Evolutionary conservation across 225 moss, liverwort and hornwort species (phyloP).

Genomic region (Marchantia paleacea): DNA sequence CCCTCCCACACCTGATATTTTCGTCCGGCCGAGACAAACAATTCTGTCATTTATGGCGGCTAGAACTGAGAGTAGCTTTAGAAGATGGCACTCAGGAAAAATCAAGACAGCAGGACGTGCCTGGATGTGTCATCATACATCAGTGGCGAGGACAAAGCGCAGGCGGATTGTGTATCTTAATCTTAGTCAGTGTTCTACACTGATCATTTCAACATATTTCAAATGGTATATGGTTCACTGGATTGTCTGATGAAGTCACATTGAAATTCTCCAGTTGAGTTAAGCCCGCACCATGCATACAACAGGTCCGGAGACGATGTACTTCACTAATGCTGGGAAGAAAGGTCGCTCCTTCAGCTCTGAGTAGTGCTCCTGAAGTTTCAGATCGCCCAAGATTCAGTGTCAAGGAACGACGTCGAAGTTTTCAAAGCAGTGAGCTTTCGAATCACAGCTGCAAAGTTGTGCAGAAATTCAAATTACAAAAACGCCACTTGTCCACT

Average conservation of each 20-base stretch:
- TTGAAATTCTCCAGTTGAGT: too few relatives aligned
- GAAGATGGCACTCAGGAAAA: background rate
- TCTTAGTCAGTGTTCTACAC: background rate
- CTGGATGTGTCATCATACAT: background rate
- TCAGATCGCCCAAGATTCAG: background rate
- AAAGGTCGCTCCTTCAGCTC: conserved; percentile 87
- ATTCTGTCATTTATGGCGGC: background rate
- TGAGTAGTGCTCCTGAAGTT: conserved; percentile 66
- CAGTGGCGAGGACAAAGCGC: background rate
- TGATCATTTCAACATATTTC: background rate
- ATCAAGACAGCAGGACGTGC: background rate
- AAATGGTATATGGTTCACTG: background rate
- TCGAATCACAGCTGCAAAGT: too few relatives aligned
- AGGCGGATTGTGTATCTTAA: background rate
- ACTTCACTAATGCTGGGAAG: conserved; percentile 69
- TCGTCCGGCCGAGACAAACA: background rate
- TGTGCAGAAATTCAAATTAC: background rate
- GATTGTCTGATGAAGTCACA: background rate
- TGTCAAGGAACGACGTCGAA: too few relatives aligned
- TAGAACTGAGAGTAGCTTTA: background rate
- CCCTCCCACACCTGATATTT: conserved; percentile 75
- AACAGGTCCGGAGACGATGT: conserved; percentile 87
- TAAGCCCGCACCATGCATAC: conserved; percentile 63
- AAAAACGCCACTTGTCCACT: too few relatives aligned
- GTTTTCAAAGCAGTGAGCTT: too few relatives aligned